phyloP scores from a whole-genome alignment of 306 rosid species.

The Fragaria vesca region DNA sequence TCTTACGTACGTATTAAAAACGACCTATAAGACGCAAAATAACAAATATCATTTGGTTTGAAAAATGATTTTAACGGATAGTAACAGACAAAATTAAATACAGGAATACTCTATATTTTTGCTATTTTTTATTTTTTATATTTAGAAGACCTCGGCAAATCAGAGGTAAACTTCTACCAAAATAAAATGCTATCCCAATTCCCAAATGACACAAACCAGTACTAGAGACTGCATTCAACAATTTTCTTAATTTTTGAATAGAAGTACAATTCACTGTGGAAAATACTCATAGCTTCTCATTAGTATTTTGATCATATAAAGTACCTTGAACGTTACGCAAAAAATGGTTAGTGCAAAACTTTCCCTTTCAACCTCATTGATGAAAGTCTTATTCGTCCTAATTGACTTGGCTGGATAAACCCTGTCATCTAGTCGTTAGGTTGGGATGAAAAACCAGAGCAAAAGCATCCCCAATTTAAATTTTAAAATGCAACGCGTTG shows the following conservation, averaged over 20 bases:
- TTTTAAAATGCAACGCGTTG: not conserved
- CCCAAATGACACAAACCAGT: not conserved
- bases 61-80: not conserved
- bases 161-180: not conserved
- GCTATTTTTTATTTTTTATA: no score
- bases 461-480: not conserved
- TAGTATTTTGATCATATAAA: not conserved
- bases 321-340: not conserved
- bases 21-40: no score
- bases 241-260: not conserved
- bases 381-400: not conserved
- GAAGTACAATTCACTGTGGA: not conserved
- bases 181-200: not conserved
- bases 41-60: not conserved
- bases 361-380: not conserved
- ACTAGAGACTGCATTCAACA: not conserved
- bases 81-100: not conserved
- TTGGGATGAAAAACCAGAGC: not conserved
- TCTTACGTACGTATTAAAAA: no score
- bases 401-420: slow-evolving; percentile 3
- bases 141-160: not conserved
- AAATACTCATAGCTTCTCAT: not conserved
- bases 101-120: not conserved
- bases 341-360: not conserved
- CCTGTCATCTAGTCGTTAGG: not conserved